phyloP scores from a whole-genome alignment of 1,284 basidiomycete species.

The Ustilago trichophora region DNA sequence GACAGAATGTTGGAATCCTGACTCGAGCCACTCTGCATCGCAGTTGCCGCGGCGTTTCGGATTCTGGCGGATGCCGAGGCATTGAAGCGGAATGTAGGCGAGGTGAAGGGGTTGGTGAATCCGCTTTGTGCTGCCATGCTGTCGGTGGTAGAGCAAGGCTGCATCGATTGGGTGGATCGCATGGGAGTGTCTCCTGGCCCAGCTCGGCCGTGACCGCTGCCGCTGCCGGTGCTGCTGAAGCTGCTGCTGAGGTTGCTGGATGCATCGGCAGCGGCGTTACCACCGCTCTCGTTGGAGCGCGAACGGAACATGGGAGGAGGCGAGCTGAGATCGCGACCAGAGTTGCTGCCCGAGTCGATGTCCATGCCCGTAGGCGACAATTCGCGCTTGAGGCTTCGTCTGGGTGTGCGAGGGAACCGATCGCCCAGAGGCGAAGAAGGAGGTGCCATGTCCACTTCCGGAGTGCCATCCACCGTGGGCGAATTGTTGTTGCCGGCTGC shows the following conservation, averaged over 20 bases:
- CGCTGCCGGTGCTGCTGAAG: conserved; percentile 13
- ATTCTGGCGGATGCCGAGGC: conserved; percentile 7
- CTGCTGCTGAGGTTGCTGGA: conserved; percentile 26
- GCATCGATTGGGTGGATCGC: too few relatives aligned
- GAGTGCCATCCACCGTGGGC: conserved; percentile 1
- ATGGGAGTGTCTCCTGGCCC: too few relatives aligned
- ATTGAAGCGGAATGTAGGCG: conserved; percentile 33
- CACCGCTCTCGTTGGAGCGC: conserved; percentile 34
- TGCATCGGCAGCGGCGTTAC: conserved; percentile 2
- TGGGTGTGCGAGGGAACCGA: conserved; percentile 26
- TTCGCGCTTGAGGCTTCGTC: conserved; percentile 52
- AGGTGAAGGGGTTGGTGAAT: conserved; percentile 37
- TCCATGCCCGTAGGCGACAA: conserved; percentile 57
- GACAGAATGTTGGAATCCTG: too few relatives aligned
- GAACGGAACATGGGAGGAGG: conserved; percentile 49
- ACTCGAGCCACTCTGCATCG: conserved; percentile 7
- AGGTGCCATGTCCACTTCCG: conserved; percentile 45
- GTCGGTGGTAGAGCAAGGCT: conserved; percentile 4
- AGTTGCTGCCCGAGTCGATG: conserved; percentile 32
- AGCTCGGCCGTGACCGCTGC: too few relatives aligned
- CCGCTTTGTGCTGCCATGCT: conserved; percentile 2
- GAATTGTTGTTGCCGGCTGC: not conserved
- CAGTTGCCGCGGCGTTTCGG: not conserved
- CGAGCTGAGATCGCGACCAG: conserved; percentile 40
- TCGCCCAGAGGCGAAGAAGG: conserved; percentile 17